Conservation (phyloP, 2,329 filamentous ascomycete genomes). For the Byssothecium circinans region DNA sequence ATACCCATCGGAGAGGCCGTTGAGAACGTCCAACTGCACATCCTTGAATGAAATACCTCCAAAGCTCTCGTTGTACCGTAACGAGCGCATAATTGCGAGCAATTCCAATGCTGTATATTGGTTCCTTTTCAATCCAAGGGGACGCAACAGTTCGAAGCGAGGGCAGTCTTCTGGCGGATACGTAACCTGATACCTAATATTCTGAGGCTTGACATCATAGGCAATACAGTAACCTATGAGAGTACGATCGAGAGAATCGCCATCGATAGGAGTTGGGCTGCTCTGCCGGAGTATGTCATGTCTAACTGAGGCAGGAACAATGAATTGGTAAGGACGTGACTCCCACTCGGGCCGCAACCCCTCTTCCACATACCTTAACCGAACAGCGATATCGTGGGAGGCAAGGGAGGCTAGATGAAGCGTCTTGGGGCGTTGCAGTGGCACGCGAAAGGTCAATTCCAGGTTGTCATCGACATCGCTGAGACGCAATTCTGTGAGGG, state of each 20-base stretch:
- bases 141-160: slow-evolving; percentile 64
- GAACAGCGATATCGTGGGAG: slow-evolving; percentile 65
- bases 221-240: slow-evolving; percentile 70
- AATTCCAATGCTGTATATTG: slow-evolving; percentile 65
- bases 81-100: slow-evolving; percentile 68
- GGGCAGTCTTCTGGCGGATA: slow-evolving; percentile 62
- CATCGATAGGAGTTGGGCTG: slow-evolving; percentile 59
- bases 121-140: slow-evolving; percentile 52
- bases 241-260: slow-evolving; percentile 65
- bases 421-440: slow-evolving; percentile 57
- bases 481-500: slow-evolving; percentile 61
- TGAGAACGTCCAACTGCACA: slow-evolving; percentile 65
- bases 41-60: slow-evolving; percentile 67
- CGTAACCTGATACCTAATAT: slow-evolving; percentile 53
- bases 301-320: slow-evolving; percentile 56
- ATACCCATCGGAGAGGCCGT: slow-evolving; percentile 61
- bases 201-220: slow-evolving; percentile 67
- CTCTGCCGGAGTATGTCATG: slow-evolving; percentile 37
- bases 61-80: slow-evolving; percentile 73
- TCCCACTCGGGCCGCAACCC: slow-evolving; percentile 68
- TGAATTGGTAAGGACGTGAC: slow-evolving; percentile 63
- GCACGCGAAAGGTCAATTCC: slow-evolving; percentile 64
- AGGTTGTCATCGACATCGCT: slow-evolving; percentile 66
- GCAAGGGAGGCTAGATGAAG: slow-evolving; percentile 66
- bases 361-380: slow-evolving; percentile 63